Percentiles rank a stretch among this genome's conserved stretches.
phyloP scores from a whole-genome alignment of 306 rosid species.

The Gynostemma pentaphyllum region DNA sequence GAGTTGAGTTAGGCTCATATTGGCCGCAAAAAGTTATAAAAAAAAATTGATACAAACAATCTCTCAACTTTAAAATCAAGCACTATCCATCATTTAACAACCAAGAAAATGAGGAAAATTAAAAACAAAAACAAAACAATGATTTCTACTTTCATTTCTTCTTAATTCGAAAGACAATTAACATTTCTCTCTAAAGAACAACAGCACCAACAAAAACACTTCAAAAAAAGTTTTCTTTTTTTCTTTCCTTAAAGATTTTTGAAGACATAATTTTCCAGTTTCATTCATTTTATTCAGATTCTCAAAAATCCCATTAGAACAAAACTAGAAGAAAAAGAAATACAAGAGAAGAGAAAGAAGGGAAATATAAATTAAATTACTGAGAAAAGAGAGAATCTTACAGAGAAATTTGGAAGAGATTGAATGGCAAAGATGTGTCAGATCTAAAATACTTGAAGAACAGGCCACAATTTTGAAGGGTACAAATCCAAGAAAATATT shows the following conservation, averaged over 20 bases:
- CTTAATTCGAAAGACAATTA: conserved; percentile 1
- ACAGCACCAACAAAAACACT: conserved; percentile 2
- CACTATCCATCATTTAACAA: not conserved
- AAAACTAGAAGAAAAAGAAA: not conserved
- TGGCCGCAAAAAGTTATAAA: not conserved
- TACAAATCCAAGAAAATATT: not conserved
- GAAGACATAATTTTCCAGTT: not conserved
- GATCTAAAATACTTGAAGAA: not conserved
- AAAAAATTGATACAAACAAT: not conserved
- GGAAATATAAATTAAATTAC: not conserved
- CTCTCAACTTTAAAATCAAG: not conserved
- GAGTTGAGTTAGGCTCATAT: no score
- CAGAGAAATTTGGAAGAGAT: conserved; percentile 4
- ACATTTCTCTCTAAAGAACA: not conserved
- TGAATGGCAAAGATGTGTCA: not conserved
- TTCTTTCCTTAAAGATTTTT: not conserved
- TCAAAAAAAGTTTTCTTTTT: not conserved
- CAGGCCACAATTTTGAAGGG: not conserved
- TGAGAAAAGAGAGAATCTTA: conserved; percentile 1
- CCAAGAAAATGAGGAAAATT: not conserved
- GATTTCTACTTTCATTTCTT: not conserved
- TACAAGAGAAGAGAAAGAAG: not conserved
- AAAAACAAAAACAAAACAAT: not conserved
- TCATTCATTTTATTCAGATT: not conserved
- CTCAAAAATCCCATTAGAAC: not conserved